Evolutionary conservation across 768 basidiomycete genomes (phyloP).

Genomic region (Naganishia randhawae): DNA sequence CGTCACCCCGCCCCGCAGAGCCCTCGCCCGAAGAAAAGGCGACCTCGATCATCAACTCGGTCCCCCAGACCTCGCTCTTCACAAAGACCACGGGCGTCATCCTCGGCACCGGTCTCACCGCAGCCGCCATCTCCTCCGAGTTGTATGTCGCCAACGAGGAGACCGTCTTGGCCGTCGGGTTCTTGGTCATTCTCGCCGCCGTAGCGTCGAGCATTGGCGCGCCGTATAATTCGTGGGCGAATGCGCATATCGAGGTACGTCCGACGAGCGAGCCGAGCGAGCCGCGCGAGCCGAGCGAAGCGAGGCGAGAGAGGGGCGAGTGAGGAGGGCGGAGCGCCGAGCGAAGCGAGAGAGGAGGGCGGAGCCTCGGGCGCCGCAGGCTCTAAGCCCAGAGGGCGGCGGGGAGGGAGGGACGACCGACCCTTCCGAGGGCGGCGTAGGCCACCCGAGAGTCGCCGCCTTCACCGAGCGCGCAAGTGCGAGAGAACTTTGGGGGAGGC

Average conservation of each 20-base stretch:
- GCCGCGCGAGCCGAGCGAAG: too few species aligned
- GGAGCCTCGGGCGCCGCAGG: background rate
- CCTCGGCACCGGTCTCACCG: slow-evolving; percentile 80
- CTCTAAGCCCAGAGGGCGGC: background rate
- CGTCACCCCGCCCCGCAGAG: slow-evolving; percentile 37
- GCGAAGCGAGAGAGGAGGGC: background rate
- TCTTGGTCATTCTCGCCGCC: slow-evolving; percentile 74
- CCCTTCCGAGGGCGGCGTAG: too few species aligned
- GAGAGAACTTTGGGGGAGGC: too few species aligned
- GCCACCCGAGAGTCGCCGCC: too few species aligned
- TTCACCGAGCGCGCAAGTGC: too few species aligned
- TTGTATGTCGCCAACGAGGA: slow-evolving; percentile 98
- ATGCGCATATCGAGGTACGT: slow-evolving; percentile 65
- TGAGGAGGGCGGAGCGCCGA: background rate
- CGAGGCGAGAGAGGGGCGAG: background rate
- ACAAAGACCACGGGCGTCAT: slow-evolving; percentile 92
- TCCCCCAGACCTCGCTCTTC: slow-evolving; percentile 71
- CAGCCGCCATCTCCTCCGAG: slow-evolving; percentile 92
- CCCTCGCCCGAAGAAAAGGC: slow-evolving; percentile 81
- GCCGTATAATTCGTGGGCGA: slow-evolving; percentile 90
- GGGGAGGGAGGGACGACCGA: too few species aligned
- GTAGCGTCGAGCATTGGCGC: slow-evolving; percentile 65
- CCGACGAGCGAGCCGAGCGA: slow-evolving; percentile 45
- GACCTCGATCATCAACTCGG: slow-evolving; percentile 79
- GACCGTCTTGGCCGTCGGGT: slow-evolving; percentile 79